A percentile compares a stretch with the other conserved stretches of the same genome.
These are phyloP conservation scores for Pelargonium fulgidum DNA, from an alignment of 441 rosid species.

Conservation along the genomic window DNA sequence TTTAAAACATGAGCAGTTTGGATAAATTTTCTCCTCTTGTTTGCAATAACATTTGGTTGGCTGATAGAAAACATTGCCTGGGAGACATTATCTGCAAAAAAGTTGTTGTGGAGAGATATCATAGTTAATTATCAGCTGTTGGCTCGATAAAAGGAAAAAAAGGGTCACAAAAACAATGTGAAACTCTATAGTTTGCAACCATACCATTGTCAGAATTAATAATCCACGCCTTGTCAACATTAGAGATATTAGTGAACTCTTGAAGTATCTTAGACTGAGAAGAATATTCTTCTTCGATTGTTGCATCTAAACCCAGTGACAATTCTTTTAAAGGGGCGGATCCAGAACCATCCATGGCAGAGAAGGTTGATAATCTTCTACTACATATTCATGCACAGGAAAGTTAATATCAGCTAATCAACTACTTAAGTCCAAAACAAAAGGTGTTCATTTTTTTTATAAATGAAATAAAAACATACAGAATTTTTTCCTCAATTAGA, in stretches of 20 bases:
- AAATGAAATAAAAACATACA: too few species aligned
- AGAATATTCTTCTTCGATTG: slow-evolving; percentile 56
- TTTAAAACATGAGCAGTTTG: slow-evolving; percentile 47
- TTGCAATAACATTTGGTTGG: slow-evolving; percentile 74
- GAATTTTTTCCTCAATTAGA: too few species aligned
- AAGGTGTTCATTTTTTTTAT: too few species aligned
- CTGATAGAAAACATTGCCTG: slow-evolving; percentile 69
- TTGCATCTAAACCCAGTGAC: slow-evolving; percentile 42
- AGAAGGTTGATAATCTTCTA: slow-evolving; percentile 27
- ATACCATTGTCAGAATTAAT: slow-evolving; percentile 53
- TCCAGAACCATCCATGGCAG: slow-evolving; percentile 52
- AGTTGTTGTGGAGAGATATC: slow-evolving; percentile 5
- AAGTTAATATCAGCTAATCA: slow-evolving; percentile 3
- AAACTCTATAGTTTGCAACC: not conserved
- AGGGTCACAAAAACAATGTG: not conserved
- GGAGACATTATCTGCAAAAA: slow-evolving; percentile 42
- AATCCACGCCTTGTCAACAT: slow-evolving; percentile 79
- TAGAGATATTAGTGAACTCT: slow-evolving; percentile 57
- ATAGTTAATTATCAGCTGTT: not conserved
- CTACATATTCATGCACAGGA: slow-evolving; percentile 24
- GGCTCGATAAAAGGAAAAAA: slow-evolving; percentile 4
- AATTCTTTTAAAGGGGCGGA: slow-evolving; percentile 34
- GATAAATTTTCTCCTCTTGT: slow-evolving; percentile 57
- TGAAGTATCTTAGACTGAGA: slow-evolving; percentile 61
- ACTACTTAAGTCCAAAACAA: not conserved